These are phyloP conservation scores for Dendrothele bispora DNA, from an alignment of 768 basidiomycete species.

Conservation along the genomic window DNA sequence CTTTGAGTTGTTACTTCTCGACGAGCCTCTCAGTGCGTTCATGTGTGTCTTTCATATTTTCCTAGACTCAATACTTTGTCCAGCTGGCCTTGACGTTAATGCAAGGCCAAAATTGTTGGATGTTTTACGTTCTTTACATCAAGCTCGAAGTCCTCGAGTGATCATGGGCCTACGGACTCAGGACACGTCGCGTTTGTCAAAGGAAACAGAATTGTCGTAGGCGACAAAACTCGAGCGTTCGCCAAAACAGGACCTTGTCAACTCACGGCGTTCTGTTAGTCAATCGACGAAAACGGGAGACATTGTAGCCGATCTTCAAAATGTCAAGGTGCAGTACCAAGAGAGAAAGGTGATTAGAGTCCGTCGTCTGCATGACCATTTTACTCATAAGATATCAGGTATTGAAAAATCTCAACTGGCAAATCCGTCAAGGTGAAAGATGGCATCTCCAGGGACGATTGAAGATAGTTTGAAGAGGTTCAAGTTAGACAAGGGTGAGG, in stretches of 20 bases:
- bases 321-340: conserved; percentile 73
- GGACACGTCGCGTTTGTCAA: conserved; percentile 67
- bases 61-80: no score
- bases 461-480: conserved; percentile 83
- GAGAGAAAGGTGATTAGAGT: conserved; percentile 49
- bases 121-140: conserved; percentile 57
- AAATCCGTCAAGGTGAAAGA: conserved; percentile 74
- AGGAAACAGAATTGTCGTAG: conserved; percentile 49
- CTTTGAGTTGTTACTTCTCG: conserved; percentile 84
- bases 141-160: conserved; percentile 49
- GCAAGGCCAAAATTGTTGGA: conserved; percentile 56
- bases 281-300: conserved; percentile 24
- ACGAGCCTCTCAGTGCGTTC: conserved; percentile 82
- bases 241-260: no score
- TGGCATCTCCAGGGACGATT: conserved; percentile 93
- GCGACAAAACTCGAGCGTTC: conserved; percentile 47
- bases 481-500: no score
- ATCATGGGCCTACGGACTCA: conserved; percentile 69
- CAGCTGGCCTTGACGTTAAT: conserved; percentile 76
- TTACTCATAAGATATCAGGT: no score
- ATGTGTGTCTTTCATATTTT: background rate
- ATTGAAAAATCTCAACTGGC: conserved; percentile 78
- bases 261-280: no score
- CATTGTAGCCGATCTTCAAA: conserved; percentile 58
- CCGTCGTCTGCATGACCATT: no score